phyloP scores from a whole-genome alignment of 2,329 filamentous ascomycete genomes.

The Aspergillus japonicus region DNA sequence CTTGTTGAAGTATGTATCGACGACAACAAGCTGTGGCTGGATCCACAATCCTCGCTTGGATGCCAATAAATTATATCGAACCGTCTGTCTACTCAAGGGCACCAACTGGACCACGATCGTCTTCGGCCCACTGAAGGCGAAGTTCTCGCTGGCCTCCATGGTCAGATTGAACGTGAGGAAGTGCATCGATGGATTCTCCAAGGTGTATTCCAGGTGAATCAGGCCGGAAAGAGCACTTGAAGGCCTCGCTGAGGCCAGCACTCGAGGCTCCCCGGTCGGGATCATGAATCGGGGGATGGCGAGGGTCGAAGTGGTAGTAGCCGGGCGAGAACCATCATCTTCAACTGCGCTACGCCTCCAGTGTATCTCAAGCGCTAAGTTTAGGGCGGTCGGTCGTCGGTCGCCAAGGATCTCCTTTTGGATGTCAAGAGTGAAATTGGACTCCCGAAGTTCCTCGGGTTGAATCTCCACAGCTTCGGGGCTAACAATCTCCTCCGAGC shows the following conservation, averaged over 20 bases:
- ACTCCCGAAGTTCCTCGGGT: constrained; percentile 69
- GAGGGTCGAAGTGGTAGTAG: constrained; percentile 64
- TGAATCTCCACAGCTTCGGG: constrained; percentile 47
- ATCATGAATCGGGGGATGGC: constrained; percentile 77
- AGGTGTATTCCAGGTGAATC: constrained; percentile 61
- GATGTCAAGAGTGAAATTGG: constrained; percentile 69
- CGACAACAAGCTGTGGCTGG: constrained; percentile 69
- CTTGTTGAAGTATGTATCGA: constrained; percentile 93
- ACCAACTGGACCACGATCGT: constrained; percentile 75
- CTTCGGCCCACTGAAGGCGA: constrained; percentile 90
- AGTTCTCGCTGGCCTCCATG: constrained; percentile 90
- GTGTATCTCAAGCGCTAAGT: constrained; percentile 70
- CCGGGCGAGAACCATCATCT: constrained; percentile 25
- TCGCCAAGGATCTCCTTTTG: constrained; percentile 82
- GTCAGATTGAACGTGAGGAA: constrained; percentile 88
- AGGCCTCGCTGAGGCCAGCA: constrained; percentile 57
- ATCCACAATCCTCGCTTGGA: constrained; percentile 65
- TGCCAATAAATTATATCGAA: constrained; percentile 74
- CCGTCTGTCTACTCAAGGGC: constrained; percentile 71
- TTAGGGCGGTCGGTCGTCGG: constrained; percentile 69
- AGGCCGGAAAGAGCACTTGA: constrained; percentile 36
- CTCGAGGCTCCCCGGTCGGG: constrained; percentile 80
- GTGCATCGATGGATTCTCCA: constrained; percentile 93
- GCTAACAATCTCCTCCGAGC: constrained; percentile 33
- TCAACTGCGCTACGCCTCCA: constrained; percentile 64